These are phyloP conservation scores for Plectosphaerella sp. DNA, from an alignment of 2,329 filamentous ascomycete genomes.

Conservation along the genomic window DNA sequence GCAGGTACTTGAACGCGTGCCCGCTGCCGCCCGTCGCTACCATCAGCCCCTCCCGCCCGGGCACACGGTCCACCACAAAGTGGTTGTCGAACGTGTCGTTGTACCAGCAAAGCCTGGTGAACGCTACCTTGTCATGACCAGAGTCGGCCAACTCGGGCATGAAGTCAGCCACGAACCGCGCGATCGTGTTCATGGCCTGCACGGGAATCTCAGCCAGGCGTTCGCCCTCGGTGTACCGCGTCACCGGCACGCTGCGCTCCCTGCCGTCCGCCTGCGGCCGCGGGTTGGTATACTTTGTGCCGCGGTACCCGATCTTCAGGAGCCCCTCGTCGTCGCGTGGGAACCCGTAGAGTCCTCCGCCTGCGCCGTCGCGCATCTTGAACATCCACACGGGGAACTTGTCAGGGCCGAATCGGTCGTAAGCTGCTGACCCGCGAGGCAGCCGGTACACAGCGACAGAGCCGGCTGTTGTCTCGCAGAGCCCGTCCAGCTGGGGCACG, in stretches of 20 bases:
- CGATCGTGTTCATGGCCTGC: constrained; percentile 17
- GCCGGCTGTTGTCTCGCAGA: constrained; percentile 16
- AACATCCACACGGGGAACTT: constrained; percentile 14
- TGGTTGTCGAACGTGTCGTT: constrained; percentile 51
- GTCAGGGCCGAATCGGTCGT: constrained; percentile 8
- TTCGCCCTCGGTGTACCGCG: constrained; percentile 16
- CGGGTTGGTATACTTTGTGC: constrained; percentile 33
- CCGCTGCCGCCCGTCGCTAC: constrained; percentile 58
- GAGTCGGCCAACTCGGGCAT: constrained; percentile 33
- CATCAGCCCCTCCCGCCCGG: constrained; percentile 54
- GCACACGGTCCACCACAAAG: constrained; percentile 34
- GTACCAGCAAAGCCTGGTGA: constrained; percentile 53
- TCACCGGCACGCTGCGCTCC: constrained; percentile 32
- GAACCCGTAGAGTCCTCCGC: constrained; percentile 21
- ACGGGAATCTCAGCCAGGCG: constrained; percentile 12
- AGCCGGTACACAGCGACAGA: constrained; percentile 13
- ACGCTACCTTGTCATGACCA: constrained; percentile 27
- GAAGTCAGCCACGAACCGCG: constrained; percentile 29
- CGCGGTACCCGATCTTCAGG: constrained; percentile 23
- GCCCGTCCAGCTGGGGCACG: constrained; percentile 12
- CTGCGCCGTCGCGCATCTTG: constrained; percentile 12
- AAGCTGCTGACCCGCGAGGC: constrained; percentile 7
- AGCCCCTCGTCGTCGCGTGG: constrained; percentile 15
- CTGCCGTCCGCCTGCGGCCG: constrained; percentile 23
- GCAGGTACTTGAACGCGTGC: constrained; percentile 59